phyloP scores from a whole-genome alignment of 345 rosid genomes.

The Dovyalis caffra region DNA sequence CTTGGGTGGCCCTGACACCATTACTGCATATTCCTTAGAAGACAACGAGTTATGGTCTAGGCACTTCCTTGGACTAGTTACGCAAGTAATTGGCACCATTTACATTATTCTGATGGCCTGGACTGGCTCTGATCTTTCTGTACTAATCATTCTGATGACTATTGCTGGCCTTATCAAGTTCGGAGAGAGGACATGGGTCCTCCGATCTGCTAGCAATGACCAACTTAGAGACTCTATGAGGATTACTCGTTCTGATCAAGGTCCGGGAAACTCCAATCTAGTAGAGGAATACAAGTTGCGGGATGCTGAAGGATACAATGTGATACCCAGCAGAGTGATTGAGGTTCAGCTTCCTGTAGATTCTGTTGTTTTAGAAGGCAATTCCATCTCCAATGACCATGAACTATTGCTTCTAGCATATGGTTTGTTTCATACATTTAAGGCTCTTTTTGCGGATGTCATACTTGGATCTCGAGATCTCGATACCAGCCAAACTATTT shows the following conservation, averaged over 20 bases:
- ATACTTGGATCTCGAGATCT: constrained; percentile 13
- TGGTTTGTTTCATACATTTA: neutral
- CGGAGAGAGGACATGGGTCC: constrained; percentile 17
- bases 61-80: constrained; percentile 15
- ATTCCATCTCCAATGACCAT: neutral
- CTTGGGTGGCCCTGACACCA: constrained; percentile 20
- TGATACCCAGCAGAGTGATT: constrained; percentile 2
- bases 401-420: neutral
- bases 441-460: constrained; percentile 9
- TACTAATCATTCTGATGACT: neutral
- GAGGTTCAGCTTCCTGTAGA: constrained; percentile 5
- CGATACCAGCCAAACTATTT: constrained; percentile 1
- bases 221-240: constrained; percentile 1
- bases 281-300: constrained; percentile 1
- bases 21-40: constrained; percentile 17
- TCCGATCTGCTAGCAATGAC: constrained; percentile 7
- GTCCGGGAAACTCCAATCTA: constrained; percentile 1
- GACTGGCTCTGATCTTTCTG: neutral
- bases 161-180: constrained; percentile 9
- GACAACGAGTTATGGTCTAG: constrained; percentile 20
- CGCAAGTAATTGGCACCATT: constrained; percentile 2
- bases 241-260: constrained; percentile 3
- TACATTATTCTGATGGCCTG: constrained; percentile 1
- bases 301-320: constrained; percentile 9
- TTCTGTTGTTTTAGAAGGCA: neutral